Base-by-base conservation (phyloP, 139 green algal genomes). In the Asterochloris sp. region DNA sequence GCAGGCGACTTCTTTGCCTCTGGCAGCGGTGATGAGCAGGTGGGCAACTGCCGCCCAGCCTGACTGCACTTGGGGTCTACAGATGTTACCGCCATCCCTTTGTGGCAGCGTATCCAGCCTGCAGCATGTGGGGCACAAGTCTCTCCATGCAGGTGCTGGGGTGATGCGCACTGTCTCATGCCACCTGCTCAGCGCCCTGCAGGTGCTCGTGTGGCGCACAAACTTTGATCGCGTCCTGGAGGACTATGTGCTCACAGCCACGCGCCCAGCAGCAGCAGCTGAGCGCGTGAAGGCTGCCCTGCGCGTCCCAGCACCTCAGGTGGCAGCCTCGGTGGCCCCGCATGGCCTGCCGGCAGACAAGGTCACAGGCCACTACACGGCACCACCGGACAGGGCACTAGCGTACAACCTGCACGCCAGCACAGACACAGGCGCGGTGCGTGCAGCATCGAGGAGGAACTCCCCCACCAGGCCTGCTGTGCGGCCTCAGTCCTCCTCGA, bases 191-290 rank as follows among this genome's bases (percentile, higher is more conserved):
- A 10, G 38, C 38, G 38, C 38, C 6, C 38, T 71, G 66, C 66
- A 71, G 71, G 91, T 93, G 47, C 95, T 97, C 89, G 90, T 97
- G 27, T 98, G 95, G 95, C 93, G 91, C 78, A 96, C 93, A 23
- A 97, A 97, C 86, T 98, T 97, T 86, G 94, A 98, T 84, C 85
- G 92, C 19, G 84, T 88, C 81, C 71, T 95, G 84, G 86, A 93
- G 62, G 88, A 93, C 28, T 90, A 89, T 82, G 89, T 89, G 12
- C 62, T 86, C 47, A 66, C 76, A 79, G 64, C 67, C 16, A 23
- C 21, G 4, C 66, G 21, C 4, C 66, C 66, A 71, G 66, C 66
- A 71, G 38, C 38, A 54, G 38, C 38, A 54, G 38, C 38, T 54
- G 38, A 54, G 38, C 38, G 38, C 38, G 4, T 54, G 38, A 54